Conservation (phyloP, 164 flowering plant species). For the Vitis amurensis region DNA sequence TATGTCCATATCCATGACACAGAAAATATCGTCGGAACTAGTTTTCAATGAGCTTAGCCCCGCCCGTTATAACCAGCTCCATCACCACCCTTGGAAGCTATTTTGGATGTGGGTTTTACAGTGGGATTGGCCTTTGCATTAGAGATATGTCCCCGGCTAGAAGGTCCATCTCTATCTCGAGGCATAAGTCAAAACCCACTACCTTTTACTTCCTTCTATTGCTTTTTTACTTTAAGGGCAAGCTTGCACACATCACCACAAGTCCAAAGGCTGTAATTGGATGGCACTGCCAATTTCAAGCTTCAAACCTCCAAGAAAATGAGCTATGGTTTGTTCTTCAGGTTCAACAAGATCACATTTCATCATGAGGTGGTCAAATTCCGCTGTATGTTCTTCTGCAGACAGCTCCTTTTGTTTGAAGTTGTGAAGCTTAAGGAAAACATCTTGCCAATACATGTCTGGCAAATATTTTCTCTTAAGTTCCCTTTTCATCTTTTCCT, state of each 20-base stretch:
- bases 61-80: no score
- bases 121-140: background rate
- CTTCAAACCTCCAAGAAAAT: conserved; percentile 10
- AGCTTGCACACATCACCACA: no score
- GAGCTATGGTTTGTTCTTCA: conserved; percentile 17
- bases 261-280: no score
- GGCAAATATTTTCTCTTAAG: conserved; percentile 9
- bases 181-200: no score
- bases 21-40: background rate
- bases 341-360: conserved; percentile 7
- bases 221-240: no score
- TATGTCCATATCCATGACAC: conserved; percentile 8
- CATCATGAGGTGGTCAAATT: conserved; percentile 12
- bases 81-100: no score
- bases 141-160: no score
- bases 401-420: conserved; percentile 4
- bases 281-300: no score
- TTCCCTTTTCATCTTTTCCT: conserved; percentile 5
- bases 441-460: conserved; percentile 9
- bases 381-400: conserved; percentile 14
- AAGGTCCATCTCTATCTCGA: no score
- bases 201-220: no score
- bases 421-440: conserved; percentile 12
- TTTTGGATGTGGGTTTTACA: no score
- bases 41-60: no score